A percentile compares a stretch with the other conserved stretches of the same genome.
These are phyloP conservation scores for Capsella bursapastoris DNA, from an alignment of 345 rosid species.

Conservation along the genomic window DNA sequence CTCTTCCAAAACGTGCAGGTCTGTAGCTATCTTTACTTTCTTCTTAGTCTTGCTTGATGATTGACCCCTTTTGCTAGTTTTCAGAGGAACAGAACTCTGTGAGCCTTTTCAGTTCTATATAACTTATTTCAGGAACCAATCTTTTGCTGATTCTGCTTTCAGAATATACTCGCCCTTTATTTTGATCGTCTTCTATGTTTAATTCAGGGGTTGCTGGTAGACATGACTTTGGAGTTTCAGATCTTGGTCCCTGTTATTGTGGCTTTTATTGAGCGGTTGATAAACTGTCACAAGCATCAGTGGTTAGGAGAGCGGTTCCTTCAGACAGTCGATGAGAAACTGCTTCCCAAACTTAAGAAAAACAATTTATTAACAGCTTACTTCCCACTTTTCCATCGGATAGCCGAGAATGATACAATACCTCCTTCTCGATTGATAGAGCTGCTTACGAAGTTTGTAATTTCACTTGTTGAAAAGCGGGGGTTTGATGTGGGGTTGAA, in stretches of 20 bases:
- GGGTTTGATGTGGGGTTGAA: constrained; percentile 67
- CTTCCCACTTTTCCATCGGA: constrained; percentile 76
- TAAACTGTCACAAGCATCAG: constrained; percentile 71
- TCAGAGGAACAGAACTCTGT: constrained; percentile 31
- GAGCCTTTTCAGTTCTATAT: constrained; percentile 9
- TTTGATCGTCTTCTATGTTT: constrained; percentile 39
- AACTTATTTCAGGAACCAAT: constrained; percentile 9
- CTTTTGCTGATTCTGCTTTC: constrained; percentile 29
- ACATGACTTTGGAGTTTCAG: constrained; percentile 62
- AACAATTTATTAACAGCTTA: constrained; percentile 64
- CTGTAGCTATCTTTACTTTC: constrained; percentile 19
- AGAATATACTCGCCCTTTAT: constrained; percentile 7
- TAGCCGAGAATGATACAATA: constrained; percentile 73
- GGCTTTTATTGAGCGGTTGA: constrained; percentile 67
- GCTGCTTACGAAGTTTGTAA: constrained; percentile 65
- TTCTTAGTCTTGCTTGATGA: constrained; percentile 34
- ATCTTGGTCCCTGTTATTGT: constrained; percentile 80
- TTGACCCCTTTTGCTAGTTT: constrained; percentile 18
- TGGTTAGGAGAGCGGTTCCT: constrained; percentile 86
- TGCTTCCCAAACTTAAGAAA: constrained; percentile 69
- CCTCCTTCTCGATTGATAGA: constrained; percentile 75
- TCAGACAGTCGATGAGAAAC: constrained; percentile 67
- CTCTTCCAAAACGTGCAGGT: constrained; percentile 79
- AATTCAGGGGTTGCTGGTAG: constrained; percentile 78
- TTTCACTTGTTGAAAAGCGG: constrained; percentile 69